Base-by-base conservation (phyloP, 2,329 filamentous ascomycete genomes). In the Monilinia vaccinii-corymbosi region DNA sequence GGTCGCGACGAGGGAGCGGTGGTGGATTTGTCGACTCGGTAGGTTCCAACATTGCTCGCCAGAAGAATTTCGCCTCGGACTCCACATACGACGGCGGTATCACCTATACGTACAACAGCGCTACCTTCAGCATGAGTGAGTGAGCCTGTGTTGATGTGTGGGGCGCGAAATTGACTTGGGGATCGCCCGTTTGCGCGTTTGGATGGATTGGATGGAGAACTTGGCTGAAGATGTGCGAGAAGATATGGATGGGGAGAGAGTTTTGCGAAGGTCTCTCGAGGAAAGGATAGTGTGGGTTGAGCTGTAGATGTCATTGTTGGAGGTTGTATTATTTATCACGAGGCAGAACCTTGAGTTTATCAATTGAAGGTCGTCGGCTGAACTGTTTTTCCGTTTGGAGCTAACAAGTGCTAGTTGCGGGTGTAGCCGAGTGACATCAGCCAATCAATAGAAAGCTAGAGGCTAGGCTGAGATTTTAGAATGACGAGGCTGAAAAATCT, bases 11-110 rank as follows among this genome's bases (percentile, higher is more conserved):
- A 73, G 68, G 64, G 75, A 65, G 62, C 66, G 62, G 60, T 64
- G 9, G 70, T 75, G 69, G 65, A 73, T 68, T 66, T 75, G 7
- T 72, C 69, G 63, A 69, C 68, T 63, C 86, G 76, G 74, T 80
- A 87, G 67, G 83, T 85, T 51, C 86, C 86, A 61, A 95, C 89
- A 71, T 90, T 85, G 53, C 82, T 80, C 3, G 88, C 86, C 51
- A 86, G 79, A 31, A 99, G 78, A 8, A 96, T 86, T 75, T 99
- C 94, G 56, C 81, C 92, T 48, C 93, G 85, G 23, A 99, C 85
- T 60, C 93, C 94, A 71, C 92, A 97, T 42, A 99, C 92, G n/a
- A 92, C 90, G 1, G 91, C 91, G 1, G 93, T 97, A 73, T 95
- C 90, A 50, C 94, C 94, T 56, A 89, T 79, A 40, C 94, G 84